phyloP scores from a whole-genome alignment of 2,329 filamentous ascomycete species.

The Periconia macrospinosa region DNA sequence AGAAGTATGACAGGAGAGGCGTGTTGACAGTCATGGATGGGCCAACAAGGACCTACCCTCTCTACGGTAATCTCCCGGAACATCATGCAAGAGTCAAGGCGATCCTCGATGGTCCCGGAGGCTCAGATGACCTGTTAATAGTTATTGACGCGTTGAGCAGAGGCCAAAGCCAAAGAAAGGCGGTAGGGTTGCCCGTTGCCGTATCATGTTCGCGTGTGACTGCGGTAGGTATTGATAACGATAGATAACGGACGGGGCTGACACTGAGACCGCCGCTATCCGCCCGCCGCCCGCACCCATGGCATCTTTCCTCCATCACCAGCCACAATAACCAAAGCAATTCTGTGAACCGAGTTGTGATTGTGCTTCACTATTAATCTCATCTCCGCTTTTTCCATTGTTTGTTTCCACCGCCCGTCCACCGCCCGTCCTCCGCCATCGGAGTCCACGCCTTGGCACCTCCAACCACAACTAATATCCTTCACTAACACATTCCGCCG shows the following conservation, averaged over 20 bases:
- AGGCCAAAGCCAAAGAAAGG: constrained; percentile 10
- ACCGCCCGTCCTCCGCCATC: constrained; percentile 19
- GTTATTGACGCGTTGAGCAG: constrained; percentile 12
- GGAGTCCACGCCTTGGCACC: constrained; percentile 9
- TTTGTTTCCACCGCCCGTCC: neutral
- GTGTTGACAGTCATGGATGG: constrained; percentile 1
- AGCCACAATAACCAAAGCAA: no score
- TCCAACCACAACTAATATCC: constrained; percentile 10
- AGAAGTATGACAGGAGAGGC: neutral
- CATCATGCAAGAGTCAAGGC: constrained; percentile 12
- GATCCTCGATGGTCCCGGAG: constrained; percentile 14
- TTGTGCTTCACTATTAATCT: neutral
- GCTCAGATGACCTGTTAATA: constrained; percentile 24
- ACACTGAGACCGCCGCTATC: no score
- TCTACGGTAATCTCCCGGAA: constrained; percentile 2
- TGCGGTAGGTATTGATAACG: constrained; percentile 16
- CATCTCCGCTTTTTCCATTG: neutral
- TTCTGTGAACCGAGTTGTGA: no score
- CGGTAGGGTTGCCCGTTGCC: constrained; percentile 14
- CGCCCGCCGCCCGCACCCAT: no score
- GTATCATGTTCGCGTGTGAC: constrained; percentile 15
- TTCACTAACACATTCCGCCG: constrained; percentile 20
- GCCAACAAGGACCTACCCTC: constrained; percentile 18
- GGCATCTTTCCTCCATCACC: no score
- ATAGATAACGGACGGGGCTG: constrained; percentile 14